Evolutionary conservation across 2,329 filamentous ascomycete species (phyloP).

Genomic region (Elsinoe fawcettii): DNA sequence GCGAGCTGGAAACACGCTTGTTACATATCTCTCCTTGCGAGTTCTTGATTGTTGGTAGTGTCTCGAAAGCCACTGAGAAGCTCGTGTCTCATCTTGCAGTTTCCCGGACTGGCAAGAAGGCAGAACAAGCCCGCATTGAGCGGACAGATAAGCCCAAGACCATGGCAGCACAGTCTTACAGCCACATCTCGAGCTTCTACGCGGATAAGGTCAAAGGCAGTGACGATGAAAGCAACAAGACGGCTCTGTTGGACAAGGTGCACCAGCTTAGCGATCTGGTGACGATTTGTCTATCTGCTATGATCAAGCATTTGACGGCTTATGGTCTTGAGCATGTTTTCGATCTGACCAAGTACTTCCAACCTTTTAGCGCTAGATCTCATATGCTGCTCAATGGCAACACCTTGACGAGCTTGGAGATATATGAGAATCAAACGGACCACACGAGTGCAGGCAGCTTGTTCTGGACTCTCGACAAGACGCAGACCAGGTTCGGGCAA

Average conservation of each 20-base stretch:
- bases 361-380: conserved; percentile 85
- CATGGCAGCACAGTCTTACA: conserved; percentile 75
- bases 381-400: conserved; percentile 97
- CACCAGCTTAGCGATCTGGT: conserved; percentile 76
- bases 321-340: conserved; percentile 95
- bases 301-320: conserved; percentile 88
- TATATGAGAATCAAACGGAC: conserved; percentile 92
- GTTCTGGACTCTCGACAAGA: conserved; percentile 93
- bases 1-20: conserved; percentile 89
- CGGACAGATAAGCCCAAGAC: conserved; percentile 67
- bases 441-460: conserved; percentile 77
- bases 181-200: conserved; percentile 88
- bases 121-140: conserved; percentile 82
- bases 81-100: conserved; percentile 82
- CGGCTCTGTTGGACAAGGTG: conserved; percentile 72
- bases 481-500: conserved; percentile 80
- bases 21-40: conserved; percentile 94
- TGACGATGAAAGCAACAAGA: conserved; percentile 34
- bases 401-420: conserved; percentile 84
- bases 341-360: conserved; percentile 92
- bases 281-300: conserved; percentile 85
- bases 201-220: conserved; percentile 67
- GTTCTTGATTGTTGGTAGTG: conserved; percentile 82
- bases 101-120: conserved; percentile 82
- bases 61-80: conserved; percentile 88